Base-by-base conservation (phyloP, 495 filamentous ascomycete species). In the Hamigera avellanea region DNA sequence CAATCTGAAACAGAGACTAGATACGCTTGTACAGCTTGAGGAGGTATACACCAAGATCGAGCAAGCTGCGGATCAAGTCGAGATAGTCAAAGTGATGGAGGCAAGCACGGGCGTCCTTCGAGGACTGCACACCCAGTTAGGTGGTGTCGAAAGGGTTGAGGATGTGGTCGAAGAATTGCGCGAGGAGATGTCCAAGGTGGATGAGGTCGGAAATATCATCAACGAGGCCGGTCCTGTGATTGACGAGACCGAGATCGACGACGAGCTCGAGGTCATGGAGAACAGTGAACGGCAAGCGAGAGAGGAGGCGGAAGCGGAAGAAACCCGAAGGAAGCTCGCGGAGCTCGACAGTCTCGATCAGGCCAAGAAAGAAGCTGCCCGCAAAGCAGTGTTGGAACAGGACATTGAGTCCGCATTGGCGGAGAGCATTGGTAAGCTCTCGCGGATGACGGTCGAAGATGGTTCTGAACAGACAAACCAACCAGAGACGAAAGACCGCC, bases 171-270 rank as follows among this genome's bases (percentile, higher is more conserved):
- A 84, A 37, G 62, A 67, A 14, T 55, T 95, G 44, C 67, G 77
- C 14, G 80, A 91, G 41, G 78, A 94, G 64, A 93, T 88, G 75
- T 68, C 59, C 27, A 77, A 74, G 48, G 81, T 81, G 23, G 86
- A 93, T 47, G 93, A 94, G 59, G 72, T 96, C 16, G 76, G 78
- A 33, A 71, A 64, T 42, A 76, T 85, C 30, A 75, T 94, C 40
- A 75, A 75, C 16, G 82, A 87, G 47, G 60, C 54, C 10, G 62
- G 48, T 16, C 68, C 59, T 8, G 67, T 66, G 12, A 67, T 87
- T 35, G 87, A 94, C 50, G 91, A 95, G 53, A 63, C 49, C 13
- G 88, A 91, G 55, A 76, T 95, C 35, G 88, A 95, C 39, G 85
- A 87, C 28, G 91, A 95, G 65, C 67, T 95, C 18, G 78, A 83